phyloP scores from a whole-genome alignment of 2,329 filamentous ascomycete species.

The Bertia moriformis region DNA sequence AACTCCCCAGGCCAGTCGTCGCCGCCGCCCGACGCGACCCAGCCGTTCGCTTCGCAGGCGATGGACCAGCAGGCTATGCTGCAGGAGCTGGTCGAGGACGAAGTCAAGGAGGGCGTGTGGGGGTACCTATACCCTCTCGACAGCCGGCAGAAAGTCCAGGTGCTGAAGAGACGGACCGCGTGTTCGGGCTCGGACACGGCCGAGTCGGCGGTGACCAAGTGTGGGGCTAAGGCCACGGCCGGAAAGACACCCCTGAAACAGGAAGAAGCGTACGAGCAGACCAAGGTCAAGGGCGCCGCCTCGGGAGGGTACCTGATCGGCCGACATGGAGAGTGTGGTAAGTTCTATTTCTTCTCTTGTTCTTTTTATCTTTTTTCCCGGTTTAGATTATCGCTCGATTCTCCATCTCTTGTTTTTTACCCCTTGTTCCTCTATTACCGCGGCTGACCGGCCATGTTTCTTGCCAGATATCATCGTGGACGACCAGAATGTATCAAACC shows the following conservation, averaged over 20 bases:
- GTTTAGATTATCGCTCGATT: not conserved
- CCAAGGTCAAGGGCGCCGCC: slow-evolving; percentile 48
- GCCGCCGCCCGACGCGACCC: slow-evolving; percentile 58
- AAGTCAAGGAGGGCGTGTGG: slow-evolving; percentile 77
- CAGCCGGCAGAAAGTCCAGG: slow-evolving; percentile 55
- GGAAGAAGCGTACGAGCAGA: slow-evolving; percentile 44
- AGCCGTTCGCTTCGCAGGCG: slow-evolving; percentile 63
- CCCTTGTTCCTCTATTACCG: slow-evolving; percentile 5
- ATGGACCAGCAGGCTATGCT: slow-evolving; percentile 57
- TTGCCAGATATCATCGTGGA: slow-evolving; percentile 62
- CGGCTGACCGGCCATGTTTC: no score
- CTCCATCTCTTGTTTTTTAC: slow-evolving; percentile 1
- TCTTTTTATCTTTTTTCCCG: slow-evolving; percentile 1
- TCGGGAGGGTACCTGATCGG: slow-evolving; percentile 83
- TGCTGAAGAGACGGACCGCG: slow-evolving; percentile 58
- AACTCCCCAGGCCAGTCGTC: slow-evolving; percentile 31
- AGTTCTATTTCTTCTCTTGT: slow-evolving; percentile 17
- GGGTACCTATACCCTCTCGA: slow-evolving; percentile 82
- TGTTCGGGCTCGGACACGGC: slow-evolving; percentile 46
- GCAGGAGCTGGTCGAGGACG: slow-evolving; percentile 72
- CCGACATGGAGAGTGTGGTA: slow-evolving; percentile 84
- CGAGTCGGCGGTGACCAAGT: slow-evolving; percentile 19
- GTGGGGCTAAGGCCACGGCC: slow-evolving; percentile 20
- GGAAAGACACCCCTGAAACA: slow-evolving; percentile 34
- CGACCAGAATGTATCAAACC: slow-evolving; percentile 73